phyloP scores from a whole-genome alignment of 441 rosid genomes.

The Populus tomentosa region DNA sequence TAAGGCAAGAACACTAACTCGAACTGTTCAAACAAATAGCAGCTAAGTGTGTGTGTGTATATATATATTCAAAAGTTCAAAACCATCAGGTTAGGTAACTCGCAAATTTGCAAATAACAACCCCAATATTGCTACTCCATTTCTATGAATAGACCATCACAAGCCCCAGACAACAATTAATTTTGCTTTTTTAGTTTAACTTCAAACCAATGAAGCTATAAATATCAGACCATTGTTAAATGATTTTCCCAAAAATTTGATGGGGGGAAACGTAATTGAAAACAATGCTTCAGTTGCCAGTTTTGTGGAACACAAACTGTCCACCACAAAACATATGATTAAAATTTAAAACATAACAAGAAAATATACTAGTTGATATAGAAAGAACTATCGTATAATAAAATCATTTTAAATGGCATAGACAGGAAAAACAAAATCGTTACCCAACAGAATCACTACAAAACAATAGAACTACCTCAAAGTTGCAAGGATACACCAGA shows the following conservation, averaged over 20 bases:
- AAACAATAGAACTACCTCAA: background rate
- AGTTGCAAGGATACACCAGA: background rate
- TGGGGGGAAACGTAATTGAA: background rate
- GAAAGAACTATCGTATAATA: too few species aligned
- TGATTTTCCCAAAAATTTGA: background rate
- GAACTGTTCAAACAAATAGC: background rate
- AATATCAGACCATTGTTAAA: background rate
- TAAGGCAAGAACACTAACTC: background rate
- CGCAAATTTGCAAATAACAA: background rate
- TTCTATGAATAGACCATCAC: background rate
- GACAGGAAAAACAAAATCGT: too few species aligned
- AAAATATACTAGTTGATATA: too few species aligned
- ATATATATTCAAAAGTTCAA: background rate
- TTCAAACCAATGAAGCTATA: background rate
- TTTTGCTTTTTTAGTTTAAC: background rate
- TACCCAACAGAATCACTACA: too few species aligned
- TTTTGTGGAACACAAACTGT: background rate
- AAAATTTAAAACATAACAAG: too few species aligned
- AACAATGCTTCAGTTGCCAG: background rate
- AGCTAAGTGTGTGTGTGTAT: too few species aligned
- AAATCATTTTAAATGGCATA: too few species aligned
- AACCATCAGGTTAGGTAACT: background rate
- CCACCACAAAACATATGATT: too few species aligned
- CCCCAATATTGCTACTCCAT: background rate
- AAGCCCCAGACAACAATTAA: background rate